Evolutionary conservation across 2,329 filamentous ascomycete genomes (phyloP).

Genomic region (Fusarium goolgardi): DNA sequence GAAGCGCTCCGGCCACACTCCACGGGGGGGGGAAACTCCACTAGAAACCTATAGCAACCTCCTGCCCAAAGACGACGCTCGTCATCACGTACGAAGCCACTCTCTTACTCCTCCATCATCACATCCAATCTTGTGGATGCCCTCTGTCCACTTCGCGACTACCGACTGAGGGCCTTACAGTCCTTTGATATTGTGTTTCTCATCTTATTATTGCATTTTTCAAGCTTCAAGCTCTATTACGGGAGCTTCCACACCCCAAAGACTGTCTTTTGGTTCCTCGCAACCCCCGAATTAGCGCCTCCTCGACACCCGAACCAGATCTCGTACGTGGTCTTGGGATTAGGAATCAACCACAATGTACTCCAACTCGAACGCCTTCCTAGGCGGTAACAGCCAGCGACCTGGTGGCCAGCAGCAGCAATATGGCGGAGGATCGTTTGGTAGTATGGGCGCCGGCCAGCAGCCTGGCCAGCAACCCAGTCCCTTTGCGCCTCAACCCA

Average conservation of each 20-base stretch:
- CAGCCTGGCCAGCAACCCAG: conserved; percentile 63
- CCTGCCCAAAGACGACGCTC: conserved; percentile 23
- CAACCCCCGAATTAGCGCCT: conserved; percentile 38
- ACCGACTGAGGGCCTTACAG: conserved; percentile 24
- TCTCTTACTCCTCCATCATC: conserved; percentile 36
- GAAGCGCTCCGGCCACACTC: conserved; percentile 21
- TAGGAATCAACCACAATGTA: conserved; percentile 72
- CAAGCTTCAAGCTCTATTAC: neutral
- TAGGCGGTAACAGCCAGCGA: conserved; percentile 81
- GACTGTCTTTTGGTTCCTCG: conserved; percentile 12
- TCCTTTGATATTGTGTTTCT: conserved; percentile 39
- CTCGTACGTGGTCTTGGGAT: conserved; percentile 28
- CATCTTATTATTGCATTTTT: conserved; percentile 33
- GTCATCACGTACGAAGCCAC: conserved; percentile 38
- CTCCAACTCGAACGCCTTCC: conserved; percentile 86
- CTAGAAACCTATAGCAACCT: conserved; percentile 28
- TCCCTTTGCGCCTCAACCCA: conserved; percentile 69
- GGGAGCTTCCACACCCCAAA: conserved; percentile 28
- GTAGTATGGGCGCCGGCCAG: conserved; percentile 55
- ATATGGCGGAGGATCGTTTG: conserved; percentile 60
- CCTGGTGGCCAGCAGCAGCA: conserved; percentile 70
- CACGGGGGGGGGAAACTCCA: conserved; percentile 30
- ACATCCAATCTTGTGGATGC: conserved; percentile 29
- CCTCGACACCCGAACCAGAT: conserved; percentile 32
- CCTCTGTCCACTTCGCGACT: conserved; percentile 26